phyloP scores from a whole-genome alignment of 129 eudicot species.

The Chrysanthemum makinoi region DNA sequence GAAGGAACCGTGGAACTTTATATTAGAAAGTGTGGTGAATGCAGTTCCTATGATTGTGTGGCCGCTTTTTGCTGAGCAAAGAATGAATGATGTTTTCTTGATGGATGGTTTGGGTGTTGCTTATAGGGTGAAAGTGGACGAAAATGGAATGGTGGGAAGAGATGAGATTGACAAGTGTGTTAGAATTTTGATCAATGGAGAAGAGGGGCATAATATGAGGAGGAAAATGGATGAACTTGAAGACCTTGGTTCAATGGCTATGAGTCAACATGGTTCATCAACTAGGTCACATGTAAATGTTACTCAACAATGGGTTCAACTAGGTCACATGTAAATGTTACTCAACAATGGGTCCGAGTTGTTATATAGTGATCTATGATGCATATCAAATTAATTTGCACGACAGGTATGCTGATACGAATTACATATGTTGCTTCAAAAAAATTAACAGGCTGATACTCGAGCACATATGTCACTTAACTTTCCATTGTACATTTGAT shows the following conservation, averaged over 20 bases:
- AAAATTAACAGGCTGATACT: too few relatives aligned
- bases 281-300: constrained; percentile 16
- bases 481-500: too few relatives aligned
- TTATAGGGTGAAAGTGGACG: constrained; percentile 19
- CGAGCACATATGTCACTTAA: too few relatives aligned
- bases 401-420: too few relatives aligned
- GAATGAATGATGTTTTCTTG: constrained; percentile 27
- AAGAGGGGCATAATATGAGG: constrained; percentile 33
- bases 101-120: constrained; percentile 30
- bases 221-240: constrained; percentile 12
- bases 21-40: constrained; percentile 31
- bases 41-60: constrained; percentile 44
- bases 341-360: constrained; percentile 3
- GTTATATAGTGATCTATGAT: too few relatives aligned
- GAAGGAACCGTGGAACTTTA: constrained; percentile 24
- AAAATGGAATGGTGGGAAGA: constrained; percentile 43
- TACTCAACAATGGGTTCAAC: constrained; percentile 22
- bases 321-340: constrained; percentile 12
- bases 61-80: constrained; percentile 46
- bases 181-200: constrained; percentile 27
- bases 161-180: constrained; percentile 21
- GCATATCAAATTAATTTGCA: too few relatives aligned
- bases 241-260: neutral
- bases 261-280: constrained; percentile 32
- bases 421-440: too few relatives aligned